Base-by-base conservation (phyloP, 257 asterid genomes). In the Linderniella brevidens region DNA sequence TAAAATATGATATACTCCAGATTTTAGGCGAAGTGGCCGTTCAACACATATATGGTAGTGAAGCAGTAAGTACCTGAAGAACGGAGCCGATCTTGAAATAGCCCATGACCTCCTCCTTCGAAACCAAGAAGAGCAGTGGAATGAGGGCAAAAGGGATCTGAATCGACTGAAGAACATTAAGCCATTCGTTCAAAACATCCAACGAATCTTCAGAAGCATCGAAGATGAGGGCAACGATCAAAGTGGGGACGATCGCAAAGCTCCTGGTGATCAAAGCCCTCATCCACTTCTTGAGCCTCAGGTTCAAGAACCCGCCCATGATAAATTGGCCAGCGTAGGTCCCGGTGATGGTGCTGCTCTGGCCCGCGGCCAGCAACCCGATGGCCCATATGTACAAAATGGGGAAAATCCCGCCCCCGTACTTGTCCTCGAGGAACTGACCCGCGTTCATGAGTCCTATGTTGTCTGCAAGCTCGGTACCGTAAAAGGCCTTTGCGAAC, bases 91-190 rank as follows among this genome's bases (percentile, higher is more conserved):
- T 73, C 44, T 76, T 78, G 81, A 82, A 75, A 57, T 53, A 65
- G n/a, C 92, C 92, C 93, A 82, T 82, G 52, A 82, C 63, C 58
- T 76, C 86, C 72, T 78, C 86, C 71, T 74, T 82, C 4, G 93
- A 71, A 38, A 82, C 92, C 66, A 82, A 46, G 43, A 64, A 78
- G 45, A 82, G 90, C 41, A 82, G 86, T 13, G 92, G 93, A 57
- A 82, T 78, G 19, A 82, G 72, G 37, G 92, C 93, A 59, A 82
- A 82, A 0, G 92, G 93, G 53, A 82, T 82, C 69, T 82, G 93
- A 59, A 82, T 62, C 0, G 84, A 78, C 74, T 82, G 93, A 32
- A 82, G 73, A 51, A 82, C 80, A 51, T 82, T 82, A 37, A 82
- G 93, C 93, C 93, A 82, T 49, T 82, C 86, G 20, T 82, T 82